A percentile compares a stretch with the other conserved stretches of the same genome.
These are phyloP conservation scores for Leptographium galeiforme DNA, from an alignment of 2,329 filamentous ascomycete species.

Conservation along the genomic window DNA sequence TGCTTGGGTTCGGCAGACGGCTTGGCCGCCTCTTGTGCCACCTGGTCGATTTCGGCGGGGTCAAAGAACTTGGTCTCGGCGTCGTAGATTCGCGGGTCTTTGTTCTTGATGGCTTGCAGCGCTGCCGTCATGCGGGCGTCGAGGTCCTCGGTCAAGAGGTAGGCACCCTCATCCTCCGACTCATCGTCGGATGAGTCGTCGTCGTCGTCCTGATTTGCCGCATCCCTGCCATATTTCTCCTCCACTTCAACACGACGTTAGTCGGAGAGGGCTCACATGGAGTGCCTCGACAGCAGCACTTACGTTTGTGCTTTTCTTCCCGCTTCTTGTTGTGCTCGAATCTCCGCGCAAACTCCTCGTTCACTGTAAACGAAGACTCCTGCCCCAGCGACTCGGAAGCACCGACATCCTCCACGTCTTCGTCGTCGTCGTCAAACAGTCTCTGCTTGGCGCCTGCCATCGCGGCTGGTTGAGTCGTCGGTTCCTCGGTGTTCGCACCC, in stretches of 20 bases:
- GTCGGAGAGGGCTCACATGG: not conserved
- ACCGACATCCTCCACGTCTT: conserved; percentile 26
- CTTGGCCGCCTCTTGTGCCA: conserved; percentile 13
- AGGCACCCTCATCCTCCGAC: conserved; percentile 80
- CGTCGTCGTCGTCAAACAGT: conserved; percentile 40
- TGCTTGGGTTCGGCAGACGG: conserved; percentile 43
- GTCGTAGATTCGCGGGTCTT: conserved; percentile 87
- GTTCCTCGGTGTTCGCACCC: not conserved
- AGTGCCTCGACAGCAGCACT: conserved; percentile 15
- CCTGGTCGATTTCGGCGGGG: conserved; percentile 42
- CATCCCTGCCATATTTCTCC: conserved; percentile 56
- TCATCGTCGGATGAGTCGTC: conserved; percentile 54
- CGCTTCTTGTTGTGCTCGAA: conserved; percentile 98
- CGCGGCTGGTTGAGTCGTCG: not conserved
- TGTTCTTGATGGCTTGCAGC: conserved; percentile 73
- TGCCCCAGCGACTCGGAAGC: conserved; percentile 18
- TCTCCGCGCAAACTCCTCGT: conserved; percentile 73
- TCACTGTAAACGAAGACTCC: conserved; percentile 54
- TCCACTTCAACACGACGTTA: conserved; percentile 48
- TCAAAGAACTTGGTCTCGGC: conserved; percentile 62
- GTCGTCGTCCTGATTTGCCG: conserved; percentile 30
- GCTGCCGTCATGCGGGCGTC: conserved; percentile 82
- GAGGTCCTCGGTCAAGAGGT: conserved; percentile 71
- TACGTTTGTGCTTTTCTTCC: conserved; percentile 64
- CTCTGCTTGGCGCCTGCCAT: conserved; percentile 23